phyloP scores from a whole-genome alignment of 768 basidiomycete species.

The Sarcodon aspratus region DNA sequence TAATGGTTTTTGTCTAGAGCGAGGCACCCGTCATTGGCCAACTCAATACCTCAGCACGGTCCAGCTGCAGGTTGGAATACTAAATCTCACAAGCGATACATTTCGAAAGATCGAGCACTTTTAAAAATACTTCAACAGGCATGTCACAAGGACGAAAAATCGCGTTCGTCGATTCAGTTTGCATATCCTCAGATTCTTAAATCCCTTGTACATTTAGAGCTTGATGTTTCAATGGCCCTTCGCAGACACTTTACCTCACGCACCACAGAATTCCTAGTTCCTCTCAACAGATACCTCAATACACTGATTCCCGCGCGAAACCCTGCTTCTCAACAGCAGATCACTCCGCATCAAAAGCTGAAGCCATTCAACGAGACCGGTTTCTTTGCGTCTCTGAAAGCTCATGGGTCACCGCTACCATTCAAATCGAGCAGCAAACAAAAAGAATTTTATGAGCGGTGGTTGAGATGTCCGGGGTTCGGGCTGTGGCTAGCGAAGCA shows the following conservation, averaged over 20 bases:
- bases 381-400: conserved; percentile 66
- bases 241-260: conserved; percentile 78
- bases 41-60: conserved; percentile 18
- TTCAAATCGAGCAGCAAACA: conserved; percentile 58
- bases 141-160: conserved; percentile 31
- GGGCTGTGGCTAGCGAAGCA: conserved; percentile 72
- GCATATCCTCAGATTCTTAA: conserved; percentile 1
- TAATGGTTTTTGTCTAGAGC: not conserved
- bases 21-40: not conserved
- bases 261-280: conserved; percentile 78
- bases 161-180: conserved; percentile 32
- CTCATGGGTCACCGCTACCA: conserved; percentile 58
- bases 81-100: conserved; percentile 69
- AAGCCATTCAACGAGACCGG: conserved; percentile 59
- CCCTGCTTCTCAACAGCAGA: conserved; percentile 26
- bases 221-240: conserved; percentile 52
- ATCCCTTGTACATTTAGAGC: conserved; percentile 25
- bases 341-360: conserved; percentile 17
- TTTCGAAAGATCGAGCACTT: conserved; percentile 71
- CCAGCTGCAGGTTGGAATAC: conserved; percentile 69
- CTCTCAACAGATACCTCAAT: conserved; percentile 85
- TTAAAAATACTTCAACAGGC: conserved; percentile 66
- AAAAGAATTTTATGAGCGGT: conserved; percentile 67
- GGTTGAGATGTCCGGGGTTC: conserved; percentile 68
- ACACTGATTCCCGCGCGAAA: conserved; percentile 58